Evolutionary conservation across 352 stramenopile genomes (phyloP).

Genomic region (Pythium chondricola): DNA sequence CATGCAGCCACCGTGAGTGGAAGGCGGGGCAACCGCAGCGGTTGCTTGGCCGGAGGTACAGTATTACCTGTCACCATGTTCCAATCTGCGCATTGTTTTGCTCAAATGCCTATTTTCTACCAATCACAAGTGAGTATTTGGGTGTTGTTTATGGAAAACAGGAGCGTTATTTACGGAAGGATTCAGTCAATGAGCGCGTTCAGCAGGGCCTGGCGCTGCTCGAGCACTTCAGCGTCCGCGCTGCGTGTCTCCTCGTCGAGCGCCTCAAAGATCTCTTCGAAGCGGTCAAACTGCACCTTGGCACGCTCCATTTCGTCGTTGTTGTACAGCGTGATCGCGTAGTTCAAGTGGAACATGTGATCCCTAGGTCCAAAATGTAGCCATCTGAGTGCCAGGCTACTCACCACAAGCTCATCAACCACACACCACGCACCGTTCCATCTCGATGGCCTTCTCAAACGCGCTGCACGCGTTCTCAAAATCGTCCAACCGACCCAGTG

Average conservation of each 20-base stretch:
- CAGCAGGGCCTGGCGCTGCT: slow-evolving; percentile 69
- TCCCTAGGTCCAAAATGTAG: slow-evolving; percentile 36
- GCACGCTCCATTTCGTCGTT: slow-evolving; percentile 86
- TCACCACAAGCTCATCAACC: too few relatives aligned
- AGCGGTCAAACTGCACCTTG: slow-evolving; percentile 78
- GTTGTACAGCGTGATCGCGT: slow-evolving; percentile 85
- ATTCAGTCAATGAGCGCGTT: slow-evolving; percentile 55
- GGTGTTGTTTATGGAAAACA: not conserved
- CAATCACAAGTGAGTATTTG: not conserved
- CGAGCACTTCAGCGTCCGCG: slow-evolving; percentile 58
- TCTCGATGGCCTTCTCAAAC: slow-evolving; percentile 90
- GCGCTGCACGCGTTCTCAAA: slow-evolving; percentile 90
- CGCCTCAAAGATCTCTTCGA: slow-evolving; percentile 74
- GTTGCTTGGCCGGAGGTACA: too few relatives aligned
- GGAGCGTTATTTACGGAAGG: not conserved
- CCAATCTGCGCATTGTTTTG: too few relatives aligned
- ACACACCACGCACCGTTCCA: slow-evolving; percentile 48
- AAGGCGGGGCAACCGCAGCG: too few relatives aligned
- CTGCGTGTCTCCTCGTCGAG: slow-evolving; percentile 64
- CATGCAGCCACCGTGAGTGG: too few relatives aligned
- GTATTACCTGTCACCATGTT: too few relatives aligned
- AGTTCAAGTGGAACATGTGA: slow-evolving; percentile 87
- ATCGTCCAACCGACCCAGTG: slow-evolving; percentile 85
- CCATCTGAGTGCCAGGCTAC: too few relatives aligned
- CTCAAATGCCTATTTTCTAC: too few relatives aligned